A percentile compares a stretch with the other conserved stretches of the same genome.
Conservation (phyloP, 345 rosid species). For the Populus ilicifolia region DNA sequence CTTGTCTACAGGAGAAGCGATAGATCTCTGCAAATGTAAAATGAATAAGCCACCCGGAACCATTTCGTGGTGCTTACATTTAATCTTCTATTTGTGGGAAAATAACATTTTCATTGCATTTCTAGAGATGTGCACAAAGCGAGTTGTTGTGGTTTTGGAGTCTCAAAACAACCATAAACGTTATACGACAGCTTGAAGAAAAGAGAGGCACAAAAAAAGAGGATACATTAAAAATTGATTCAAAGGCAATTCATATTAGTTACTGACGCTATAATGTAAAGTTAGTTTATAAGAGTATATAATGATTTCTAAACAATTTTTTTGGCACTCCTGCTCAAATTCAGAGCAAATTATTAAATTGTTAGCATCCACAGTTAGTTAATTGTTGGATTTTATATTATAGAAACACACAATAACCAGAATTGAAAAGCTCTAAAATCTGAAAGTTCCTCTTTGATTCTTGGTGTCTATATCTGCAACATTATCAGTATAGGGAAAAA, state of each 20-base stretch:
- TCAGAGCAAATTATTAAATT: no score
- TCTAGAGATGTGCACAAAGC: neutral
- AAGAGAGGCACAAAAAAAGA: neutral
- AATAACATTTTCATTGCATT: neutral
- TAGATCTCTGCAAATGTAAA: neutral
- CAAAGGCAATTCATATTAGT: neutral
- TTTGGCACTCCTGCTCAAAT: no score
- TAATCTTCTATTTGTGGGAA: neutral
- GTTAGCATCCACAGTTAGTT: no score
- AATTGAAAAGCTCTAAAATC: no score
- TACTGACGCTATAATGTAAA: neutral
- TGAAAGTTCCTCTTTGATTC: no score
- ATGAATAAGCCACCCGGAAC: neutral
- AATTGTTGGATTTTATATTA: no score
- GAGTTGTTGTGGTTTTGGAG: neutral
- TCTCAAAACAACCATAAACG: neutral
- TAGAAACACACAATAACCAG: no score
- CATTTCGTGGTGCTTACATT: neutral
- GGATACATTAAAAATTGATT: neutral
- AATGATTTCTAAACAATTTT: no score
- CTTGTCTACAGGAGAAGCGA: neutral
- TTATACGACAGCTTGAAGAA: neutral
- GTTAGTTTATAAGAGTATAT: no score
- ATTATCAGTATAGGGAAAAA: no score
- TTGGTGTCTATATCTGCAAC: no score